Conservation (phyloP, 2,329 filamentous ascomycete genomes). For the Septoria linicola region DNA sequence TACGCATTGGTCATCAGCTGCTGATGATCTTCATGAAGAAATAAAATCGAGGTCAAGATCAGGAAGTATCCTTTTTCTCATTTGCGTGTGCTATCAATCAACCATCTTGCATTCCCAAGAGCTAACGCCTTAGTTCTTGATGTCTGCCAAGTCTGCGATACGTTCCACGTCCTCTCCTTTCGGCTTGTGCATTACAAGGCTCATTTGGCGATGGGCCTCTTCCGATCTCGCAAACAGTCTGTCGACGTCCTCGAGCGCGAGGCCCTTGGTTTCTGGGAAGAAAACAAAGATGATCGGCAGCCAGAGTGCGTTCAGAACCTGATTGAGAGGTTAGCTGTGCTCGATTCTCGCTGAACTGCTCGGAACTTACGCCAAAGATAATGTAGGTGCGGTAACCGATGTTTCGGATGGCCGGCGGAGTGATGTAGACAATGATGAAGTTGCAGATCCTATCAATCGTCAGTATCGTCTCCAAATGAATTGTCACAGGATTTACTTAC, state of each 20-base stretch:
- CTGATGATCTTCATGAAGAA: no score
- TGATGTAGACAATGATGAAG: constrained; percentile 67
- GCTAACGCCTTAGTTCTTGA: not conserved
- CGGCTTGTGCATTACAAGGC: constrained; percentile 13
- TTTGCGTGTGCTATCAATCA: no score
- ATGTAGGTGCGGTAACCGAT: constrained; percentile 59
- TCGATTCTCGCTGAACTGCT: not conserved
- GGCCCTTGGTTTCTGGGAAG: constrained; percentile 59
- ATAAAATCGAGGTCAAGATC: no score
- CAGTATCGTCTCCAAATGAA: not conserved
- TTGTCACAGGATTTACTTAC: not conserved
- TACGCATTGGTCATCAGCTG: no score
- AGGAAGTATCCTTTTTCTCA: no score
- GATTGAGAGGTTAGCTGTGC: constrained; percentile 1
- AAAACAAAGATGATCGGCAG: constrained; percentile 60
- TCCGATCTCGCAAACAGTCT: constrained; percentile 54
- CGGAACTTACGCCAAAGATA: constrained; percentile 33
- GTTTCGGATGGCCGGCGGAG: constrained; percentile 58
- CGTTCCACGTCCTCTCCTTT: constrained; percentile 17
- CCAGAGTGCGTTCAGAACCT: constrained; percentile 27
- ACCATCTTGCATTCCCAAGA: no score
- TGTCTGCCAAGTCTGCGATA: constrained; percentile 15
- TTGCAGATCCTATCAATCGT: constrained; percentile 37
- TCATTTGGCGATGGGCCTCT: constrained; percentile 27
- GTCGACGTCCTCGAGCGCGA: constrained; percentile 65